A percentile compares a stretch with the other conserved stretches of the same genome.
phyloP scores from a whole-genome alignment of 805 yeast genomes.

The Starmerella stigmatis region DNA sequence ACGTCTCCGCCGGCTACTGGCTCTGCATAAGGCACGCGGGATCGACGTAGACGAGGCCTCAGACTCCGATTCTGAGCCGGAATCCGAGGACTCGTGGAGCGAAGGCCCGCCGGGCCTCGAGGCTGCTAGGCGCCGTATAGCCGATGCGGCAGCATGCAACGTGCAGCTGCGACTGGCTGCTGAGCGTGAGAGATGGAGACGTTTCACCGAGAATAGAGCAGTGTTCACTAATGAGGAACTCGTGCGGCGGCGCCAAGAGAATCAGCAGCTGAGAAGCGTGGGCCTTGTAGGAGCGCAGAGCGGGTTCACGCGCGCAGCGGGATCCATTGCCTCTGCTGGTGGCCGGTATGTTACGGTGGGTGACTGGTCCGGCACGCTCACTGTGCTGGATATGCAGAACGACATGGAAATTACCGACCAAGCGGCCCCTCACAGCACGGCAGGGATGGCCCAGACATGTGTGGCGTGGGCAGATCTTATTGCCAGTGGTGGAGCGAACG shows the following conservation, averaged over 20 bases:
- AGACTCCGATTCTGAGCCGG: background rate
- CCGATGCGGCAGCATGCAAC: background rate
- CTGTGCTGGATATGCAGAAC: slow-evolving; percentile 27
- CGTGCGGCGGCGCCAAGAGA: background rate
- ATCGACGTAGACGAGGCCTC: slow-evolving; percentile 16
- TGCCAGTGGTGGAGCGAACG: slow-evolving; percentile 7
- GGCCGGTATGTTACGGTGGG: slow-evolving; percentile 46
- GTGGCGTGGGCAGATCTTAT: background rate
- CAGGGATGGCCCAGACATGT: slow-evolving; percentile 35
- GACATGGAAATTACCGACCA: slow-evolving; percentile 1
- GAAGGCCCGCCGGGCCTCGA: background rate
- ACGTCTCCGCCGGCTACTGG: slow-evolving; percentile 42
- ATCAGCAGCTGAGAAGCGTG: slow-evolving; percentile 26
- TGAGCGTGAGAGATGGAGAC: background rate
- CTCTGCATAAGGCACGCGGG: slow-evolving; percentile 8
- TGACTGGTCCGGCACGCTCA: slow-evolving; percentile 74
- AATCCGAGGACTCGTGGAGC: background rate
- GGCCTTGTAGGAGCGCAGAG: slow-evolving; percentile 59
- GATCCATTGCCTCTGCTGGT: background rate
- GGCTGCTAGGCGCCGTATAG: background rate
- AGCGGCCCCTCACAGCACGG: background rate
- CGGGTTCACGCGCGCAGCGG: slow-evolving; percentile 55
- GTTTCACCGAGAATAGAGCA: background rate
- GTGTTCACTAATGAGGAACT: background rate
- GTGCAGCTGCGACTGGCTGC: background rate